These are phyloP conservation scores for Sporothrix pallida DNA, from an alignment of 2,329 filamentous ascomycete species.

Conservation along the genomic window DNA sequence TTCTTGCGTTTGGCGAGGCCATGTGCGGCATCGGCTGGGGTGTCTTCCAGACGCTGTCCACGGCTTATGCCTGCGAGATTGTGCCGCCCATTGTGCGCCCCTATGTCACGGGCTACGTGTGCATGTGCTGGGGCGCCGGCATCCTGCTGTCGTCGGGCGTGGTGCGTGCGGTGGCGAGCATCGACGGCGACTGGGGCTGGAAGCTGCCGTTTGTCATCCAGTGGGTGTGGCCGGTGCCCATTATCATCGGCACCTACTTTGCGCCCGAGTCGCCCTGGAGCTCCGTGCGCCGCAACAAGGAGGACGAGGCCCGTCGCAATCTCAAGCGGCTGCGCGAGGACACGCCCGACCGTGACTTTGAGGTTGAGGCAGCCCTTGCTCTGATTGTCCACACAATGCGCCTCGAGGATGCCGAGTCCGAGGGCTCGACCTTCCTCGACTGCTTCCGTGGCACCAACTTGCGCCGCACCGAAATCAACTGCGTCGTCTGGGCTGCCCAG, in stretches of 20 bases:
- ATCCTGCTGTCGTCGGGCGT: constrained; percentile 47
- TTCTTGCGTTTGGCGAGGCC: constrained; percentile 52
- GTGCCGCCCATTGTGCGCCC: constrained; percentile 45
- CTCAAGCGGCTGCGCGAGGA: constrained; percentile 41
- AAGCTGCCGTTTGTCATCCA: constrained; percentile 44
- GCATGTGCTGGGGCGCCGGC: constrained; percentile 55
- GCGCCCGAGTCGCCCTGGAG: constrained; percentile 57
- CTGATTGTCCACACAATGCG: constrained; percentile 54
- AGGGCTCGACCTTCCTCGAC: constrained; percentile 50
- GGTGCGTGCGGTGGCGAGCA: constrained; percentile 47
- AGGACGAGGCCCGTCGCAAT: constrained; percentile 43
- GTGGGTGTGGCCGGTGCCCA: constrained; percentile 48
- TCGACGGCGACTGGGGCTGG: constrained; percentile 48
- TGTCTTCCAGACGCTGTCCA: constrained; percentile 49
- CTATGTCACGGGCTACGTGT: constrained; percentile 53
- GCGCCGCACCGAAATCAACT: constrained; percentile 54
- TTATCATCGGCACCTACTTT: constrained; percentile 49
- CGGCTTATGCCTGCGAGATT: constrained; percentile 47
- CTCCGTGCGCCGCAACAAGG: constrained; percentile 49
- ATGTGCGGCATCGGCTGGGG: constrained; percentile 50
- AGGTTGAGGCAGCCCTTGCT: constrained; percentile 42
- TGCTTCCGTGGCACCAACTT: constrained; percentile 55
- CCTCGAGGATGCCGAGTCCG: constrained; percentile 47
- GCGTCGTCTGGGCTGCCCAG: constrained; percentile 45
- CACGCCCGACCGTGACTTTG: constrained; percentile 37